These are phyloP conservation scores for Phytopythium montanum DNA, from an alignment of 352 stramenopile species.

Conservation along the genomic window DNA sequence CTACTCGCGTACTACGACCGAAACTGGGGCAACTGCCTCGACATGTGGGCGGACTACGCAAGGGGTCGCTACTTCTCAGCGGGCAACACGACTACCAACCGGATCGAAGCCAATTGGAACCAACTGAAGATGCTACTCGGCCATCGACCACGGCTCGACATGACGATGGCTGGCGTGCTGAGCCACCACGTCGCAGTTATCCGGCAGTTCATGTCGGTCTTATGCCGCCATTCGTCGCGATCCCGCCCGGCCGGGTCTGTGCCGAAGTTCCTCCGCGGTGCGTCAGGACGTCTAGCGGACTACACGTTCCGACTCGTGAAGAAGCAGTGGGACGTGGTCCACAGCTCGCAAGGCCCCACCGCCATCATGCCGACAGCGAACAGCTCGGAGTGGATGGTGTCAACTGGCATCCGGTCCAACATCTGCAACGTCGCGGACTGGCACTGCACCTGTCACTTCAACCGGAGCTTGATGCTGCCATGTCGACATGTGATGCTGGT, in stretches of 20 bases:
- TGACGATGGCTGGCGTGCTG: conserved; percentile 11
- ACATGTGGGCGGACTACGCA: conserved; percentile 14
- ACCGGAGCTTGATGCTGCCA: too few species aligned
- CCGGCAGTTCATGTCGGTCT: conserved; percentile 4
- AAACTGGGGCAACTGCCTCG: conserved; percentile 13
- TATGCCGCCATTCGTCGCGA: neutral
- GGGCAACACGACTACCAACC: conserved; percentile 16
- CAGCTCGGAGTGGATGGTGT: too few species aligned
- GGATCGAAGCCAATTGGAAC: conserved; percentile 20
- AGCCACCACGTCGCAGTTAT: conserved; percentile 14
- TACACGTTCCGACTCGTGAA: neutral
- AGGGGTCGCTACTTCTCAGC: conserved; percentile 9
- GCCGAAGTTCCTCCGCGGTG: neutral
- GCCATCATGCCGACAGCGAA: too few species aligned
- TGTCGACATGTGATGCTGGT: too few species aligned
- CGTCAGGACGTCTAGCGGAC: neutral
- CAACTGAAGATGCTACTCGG: conserved; percentile 15
- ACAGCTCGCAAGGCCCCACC: too few species aligned
- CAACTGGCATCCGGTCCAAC: too few species aligned
- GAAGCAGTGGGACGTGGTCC: neutral
- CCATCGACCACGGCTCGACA: conserved; percentile 11
- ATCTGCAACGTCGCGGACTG: too few species aligned
- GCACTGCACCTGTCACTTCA: too few species aligned
- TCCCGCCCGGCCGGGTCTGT: neutral
- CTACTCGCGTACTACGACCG: conserved; percentile 6